Conservation (phyloP, 169 alveolate genomes). For the Eimeria acervulina region DNA sequence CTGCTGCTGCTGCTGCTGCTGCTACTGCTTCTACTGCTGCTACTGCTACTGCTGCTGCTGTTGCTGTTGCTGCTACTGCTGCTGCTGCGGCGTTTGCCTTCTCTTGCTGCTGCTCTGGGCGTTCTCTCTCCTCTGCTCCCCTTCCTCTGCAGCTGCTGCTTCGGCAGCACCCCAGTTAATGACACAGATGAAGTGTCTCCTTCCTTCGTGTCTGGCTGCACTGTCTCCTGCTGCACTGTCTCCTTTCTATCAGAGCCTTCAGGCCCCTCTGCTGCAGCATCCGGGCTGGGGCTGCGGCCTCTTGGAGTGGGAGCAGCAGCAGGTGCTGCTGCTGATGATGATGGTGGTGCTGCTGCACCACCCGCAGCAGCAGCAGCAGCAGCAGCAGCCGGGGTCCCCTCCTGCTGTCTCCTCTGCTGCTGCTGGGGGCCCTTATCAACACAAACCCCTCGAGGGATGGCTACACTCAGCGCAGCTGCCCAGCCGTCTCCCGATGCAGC, state of each 20-base stretch:
- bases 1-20: background rate
- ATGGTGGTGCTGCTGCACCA: too few species aligned
- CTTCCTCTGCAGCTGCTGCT: too few species aligned
- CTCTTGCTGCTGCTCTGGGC: background rate
- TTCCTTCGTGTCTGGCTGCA: too few species aligned
- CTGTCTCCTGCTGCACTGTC: too few species aligned
- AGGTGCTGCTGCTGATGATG: too few species aligned
- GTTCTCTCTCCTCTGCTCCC: too few species aligned
- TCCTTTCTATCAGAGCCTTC: background rate
- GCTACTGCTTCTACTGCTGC: background rate
- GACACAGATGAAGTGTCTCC: too few species aligned
- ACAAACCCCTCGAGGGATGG: constrained; percentile 7
- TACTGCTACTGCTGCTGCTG: background rate
- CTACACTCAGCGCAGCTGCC: constrained; percentile 50
- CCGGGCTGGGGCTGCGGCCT: background rate
- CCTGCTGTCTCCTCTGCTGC: background rate
- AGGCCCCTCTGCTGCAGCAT: background rate
- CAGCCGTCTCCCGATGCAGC: background rate
- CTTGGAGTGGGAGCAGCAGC: background rate
- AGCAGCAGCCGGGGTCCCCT: background rate
- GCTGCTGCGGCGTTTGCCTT: background rate
- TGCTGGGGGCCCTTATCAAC: background rate
- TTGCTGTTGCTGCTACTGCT: background rate
- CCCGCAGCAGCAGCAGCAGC: background rate
- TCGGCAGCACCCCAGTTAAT: too few species aligned